Evolutionary conservation across 75 land plant genomes (phyloP).

Genomic region (Selaginella moellendorffii): DNA sequence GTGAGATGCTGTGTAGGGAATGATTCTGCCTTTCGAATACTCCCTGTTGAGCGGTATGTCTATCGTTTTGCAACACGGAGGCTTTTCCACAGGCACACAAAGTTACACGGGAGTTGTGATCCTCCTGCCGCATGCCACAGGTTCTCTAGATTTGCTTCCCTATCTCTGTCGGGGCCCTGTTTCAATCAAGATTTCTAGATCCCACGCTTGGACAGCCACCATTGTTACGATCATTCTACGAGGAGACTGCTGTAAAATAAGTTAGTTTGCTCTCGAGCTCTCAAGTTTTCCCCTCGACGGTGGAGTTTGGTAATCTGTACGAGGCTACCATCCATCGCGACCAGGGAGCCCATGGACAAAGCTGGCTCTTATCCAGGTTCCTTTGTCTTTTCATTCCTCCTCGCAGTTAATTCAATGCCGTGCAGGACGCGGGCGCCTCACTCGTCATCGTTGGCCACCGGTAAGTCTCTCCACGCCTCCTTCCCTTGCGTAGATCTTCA

Average conservation of each 20-base stretch:
- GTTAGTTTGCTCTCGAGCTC: not conserved
- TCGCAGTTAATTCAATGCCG: not conserved
- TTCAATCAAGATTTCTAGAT: too few relatives aligned
- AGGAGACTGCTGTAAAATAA: constrained; percentile 32
- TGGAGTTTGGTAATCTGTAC: constrained; percentile 36
- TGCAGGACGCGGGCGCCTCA: constrained; percentile 35
- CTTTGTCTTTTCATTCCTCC: not conserved
- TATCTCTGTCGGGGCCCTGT: too few relatives aligned
- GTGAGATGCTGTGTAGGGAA: constrained; percentile 19
- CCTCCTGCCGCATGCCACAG: constrained; percentile 20
- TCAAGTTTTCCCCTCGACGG: constrained; percentile 14
- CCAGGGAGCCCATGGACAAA: constrained; percentile 46
- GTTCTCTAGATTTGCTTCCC: too few relatives aligned
- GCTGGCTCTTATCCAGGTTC: constrained; percentile 44
- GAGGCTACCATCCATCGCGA: constrained; percentile 26
- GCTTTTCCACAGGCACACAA: constrained; percentile 18
- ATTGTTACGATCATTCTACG: constrained; percentile 29
- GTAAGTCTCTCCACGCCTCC: too few relatives aligned
- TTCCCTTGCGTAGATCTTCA: too few relatives aligned
- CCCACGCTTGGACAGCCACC: constrained; percentile 27
- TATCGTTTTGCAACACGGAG: not conserved
- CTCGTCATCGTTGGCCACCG: constrained; percentile 33
- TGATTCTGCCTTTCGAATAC: constrained; percentile 32
- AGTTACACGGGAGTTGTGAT: constrained; percentile 40
- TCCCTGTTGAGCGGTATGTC: constrained; percentile 31